phyloP scores from a whole-genome alignment of 768 basidiomycete species.

The Russula earlei region DNA sequence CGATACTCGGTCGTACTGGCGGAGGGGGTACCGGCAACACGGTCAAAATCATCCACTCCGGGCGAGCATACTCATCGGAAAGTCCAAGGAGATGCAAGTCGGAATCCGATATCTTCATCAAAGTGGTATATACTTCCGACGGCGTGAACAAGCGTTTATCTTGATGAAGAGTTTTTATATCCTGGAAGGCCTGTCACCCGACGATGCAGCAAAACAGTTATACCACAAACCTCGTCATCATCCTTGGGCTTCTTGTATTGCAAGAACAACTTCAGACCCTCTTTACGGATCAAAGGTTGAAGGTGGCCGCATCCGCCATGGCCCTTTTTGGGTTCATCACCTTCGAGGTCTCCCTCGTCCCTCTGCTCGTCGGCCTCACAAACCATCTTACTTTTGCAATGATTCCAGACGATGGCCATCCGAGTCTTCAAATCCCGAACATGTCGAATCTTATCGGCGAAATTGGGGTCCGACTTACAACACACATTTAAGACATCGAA shows the following conservation, averaged over 20 bases:
- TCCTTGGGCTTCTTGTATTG: constrained; percentile 94
- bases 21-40: constrained; percentile 97
- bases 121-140: constrained; percentile 84
- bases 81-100: constrained; percentile 87
- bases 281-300: constrained; percentile 87
- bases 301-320: constrained; percentile 96
- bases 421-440: constrained; percentile 79
- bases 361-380: constrained; percentile 88
- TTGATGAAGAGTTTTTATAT: constrained; percentile 69
- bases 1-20: constrained; percentile 95
- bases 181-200: constrained; percentile 34
- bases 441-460: constrained; percentile 81
- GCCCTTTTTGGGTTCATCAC: constrained; percentile 72
- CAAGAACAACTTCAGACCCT: constrained; percentile 88
- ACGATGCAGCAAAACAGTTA: constrained; percentile 3
- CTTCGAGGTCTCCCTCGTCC: constrained; percentile 67
- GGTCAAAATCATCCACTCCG: constrained; percentile 99
- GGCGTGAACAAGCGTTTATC: constrained; percentile 79
- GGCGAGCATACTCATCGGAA: constrained; percentile 91
- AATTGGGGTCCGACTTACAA: constrained; percentile 72
- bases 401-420: constrained; percentile 77
- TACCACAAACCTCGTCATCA: constrained; percentile 70
- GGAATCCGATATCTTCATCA: constrained; percentile 88
- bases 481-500: constrained; percentile 21
- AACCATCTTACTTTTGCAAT: constrained; percentile 79